These are phyloP conservation scores for Acacia concinna DNA, from an alignment of 331 rosid genomes.

Conservation along the genomic window DNA sequence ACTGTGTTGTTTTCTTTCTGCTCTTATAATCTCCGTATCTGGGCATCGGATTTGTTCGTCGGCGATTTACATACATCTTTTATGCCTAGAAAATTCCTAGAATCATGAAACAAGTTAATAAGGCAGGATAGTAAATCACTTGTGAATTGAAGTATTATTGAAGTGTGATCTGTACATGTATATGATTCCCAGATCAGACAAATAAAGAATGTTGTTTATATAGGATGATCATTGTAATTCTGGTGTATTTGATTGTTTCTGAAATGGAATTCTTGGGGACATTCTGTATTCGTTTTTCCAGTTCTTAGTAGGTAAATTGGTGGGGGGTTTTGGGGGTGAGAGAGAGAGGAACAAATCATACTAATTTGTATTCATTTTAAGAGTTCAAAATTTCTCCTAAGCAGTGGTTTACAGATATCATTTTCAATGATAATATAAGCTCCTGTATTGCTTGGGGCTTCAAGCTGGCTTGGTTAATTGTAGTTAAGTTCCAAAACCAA, in stretches of 20 bases:
- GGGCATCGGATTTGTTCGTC: neutral
- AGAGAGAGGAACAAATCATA: neutral
- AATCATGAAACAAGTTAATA: neutral
- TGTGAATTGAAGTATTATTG: neutral
- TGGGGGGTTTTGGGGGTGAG: neutral
- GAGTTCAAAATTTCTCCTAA: neutral
- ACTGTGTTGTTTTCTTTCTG: neutral
- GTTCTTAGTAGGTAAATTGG: neutral
- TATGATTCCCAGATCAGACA: neutral
- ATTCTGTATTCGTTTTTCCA: neutral
- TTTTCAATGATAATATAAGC: neutral
- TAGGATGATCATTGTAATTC: neutral
- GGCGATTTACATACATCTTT: neutral
- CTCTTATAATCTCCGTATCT: neutral
- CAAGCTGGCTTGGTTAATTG: neutral
- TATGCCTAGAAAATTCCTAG: neutral
- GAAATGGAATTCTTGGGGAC: neutral
- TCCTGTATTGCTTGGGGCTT: neutral
- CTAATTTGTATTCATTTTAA: neutral
- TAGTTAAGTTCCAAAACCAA: neutral
- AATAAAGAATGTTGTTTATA: neutral
- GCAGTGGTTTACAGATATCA: neutral
- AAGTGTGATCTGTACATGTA: neutral
- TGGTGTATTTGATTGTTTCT: conserved; percentile 13
- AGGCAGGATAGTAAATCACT: neutral